Evolutionary conservation across 2,329 filamentous ascomycete species (phyloP).

Genomic region (Pyricularia sp.): DNA sequence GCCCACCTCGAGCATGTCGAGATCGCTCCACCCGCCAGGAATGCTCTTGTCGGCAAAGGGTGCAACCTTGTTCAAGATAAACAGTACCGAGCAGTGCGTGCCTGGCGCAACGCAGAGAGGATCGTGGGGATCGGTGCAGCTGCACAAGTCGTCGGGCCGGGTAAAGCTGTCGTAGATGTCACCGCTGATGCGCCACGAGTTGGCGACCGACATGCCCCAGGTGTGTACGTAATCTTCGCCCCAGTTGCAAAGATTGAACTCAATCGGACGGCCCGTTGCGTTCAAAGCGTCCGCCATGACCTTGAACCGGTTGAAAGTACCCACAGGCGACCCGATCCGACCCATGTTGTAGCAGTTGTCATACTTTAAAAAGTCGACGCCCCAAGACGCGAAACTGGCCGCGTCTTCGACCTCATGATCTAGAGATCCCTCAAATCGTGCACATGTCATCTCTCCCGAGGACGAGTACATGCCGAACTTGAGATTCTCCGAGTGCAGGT

Average conservation of each 20-base stretch:
- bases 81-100: conserved; percentile 15
- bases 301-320: conserved; percentile 17
- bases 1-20: conserved; percentile 13
- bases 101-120: conserved; percentile 8
- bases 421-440: conserved; percentile 33
- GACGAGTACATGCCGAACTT: conserved; percentile 26
- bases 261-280: conserved; percentile 17
- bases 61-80: conserved; percentile 15
- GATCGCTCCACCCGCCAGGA: conserved; percentile 10
- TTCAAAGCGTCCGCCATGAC: conserved; percentile 21
- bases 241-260: conserved; percentile 22
- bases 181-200: conserved; percentile 21
- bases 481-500: conserved; percentile 21
- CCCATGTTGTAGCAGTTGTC: conserved; percentile 30
- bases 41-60: conserved; percentile 7
- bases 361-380: conserved; percentile 39
- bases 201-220: conserved; percentile 17
- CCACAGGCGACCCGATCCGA: conserved; percentile 13
- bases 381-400: conserved; percentile 36
- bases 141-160: conserved; percentile 18
- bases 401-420: conserved; percentile 41
- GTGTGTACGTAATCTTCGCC: conserved; percentile 17
- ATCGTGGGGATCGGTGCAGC: conserved; percentile 2
- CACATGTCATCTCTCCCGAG: conserved; percentile 35
- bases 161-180: conserved; percentile 21